Conservation (phyloP, 805 yeast genomes). For the Pichia insulana region DNA sequence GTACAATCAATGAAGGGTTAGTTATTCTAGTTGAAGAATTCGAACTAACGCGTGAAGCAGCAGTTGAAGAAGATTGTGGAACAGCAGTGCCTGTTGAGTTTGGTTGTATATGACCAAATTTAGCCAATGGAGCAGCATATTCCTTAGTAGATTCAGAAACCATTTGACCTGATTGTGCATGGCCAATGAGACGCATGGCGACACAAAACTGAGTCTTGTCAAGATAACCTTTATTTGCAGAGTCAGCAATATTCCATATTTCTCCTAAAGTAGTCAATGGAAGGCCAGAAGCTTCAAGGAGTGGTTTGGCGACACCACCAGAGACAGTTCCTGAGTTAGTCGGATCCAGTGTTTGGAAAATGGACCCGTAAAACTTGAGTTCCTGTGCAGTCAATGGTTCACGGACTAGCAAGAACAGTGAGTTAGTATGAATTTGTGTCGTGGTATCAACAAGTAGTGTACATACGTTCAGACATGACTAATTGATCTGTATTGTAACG, state of each 20-base stretch:
- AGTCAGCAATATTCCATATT: slow-evolving; percentile 92
- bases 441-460: neutral
- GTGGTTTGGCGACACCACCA: slow-evolving; percentile 75
- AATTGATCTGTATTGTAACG: neutral
- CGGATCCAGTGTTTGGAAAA: slow-evolving; percentile 73
- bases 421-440: slow-evolving; percentile 3
- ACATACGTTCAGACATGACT: slow-evolving; percentile 2
- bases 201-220: slow-evolving; percentile 72
- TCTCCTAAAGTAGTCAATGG: slow-evolving; percentile 74
- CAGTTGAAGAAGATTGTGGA: slow-evolving; percentile 9
- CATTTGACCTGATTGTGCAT: slow-evolving; percentile 66
- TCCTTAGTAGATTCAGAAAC: slow-evolving; percentile 43
- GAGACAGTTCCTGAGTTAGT: slow-evolving; percentile 75
- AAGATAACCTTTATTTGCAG: slow-evolving; percentile 76
- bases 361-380: slow-evolving; percentile 57
- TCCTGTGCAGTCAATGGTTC: slow-evolving; percentile 62
- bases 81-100: slow-evolving; percentile 30
- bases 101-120: slow-evolving; percentile 34
- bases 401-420: slow-evolving; percentile 9
- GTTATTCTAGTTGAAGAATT: slow-evolving; percentile 1
- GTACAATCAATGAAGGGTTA: slow-evolving; percentile 30
- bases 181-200: slow-evolving; percentile 85
- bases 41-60: slow-evolving; percentile 8
- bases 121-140: slow-evolving; percentile 56
- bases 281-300: slow-evolving; percentile 80